These are phyloP conservation scores for Stipa capillata DNA, from an alignment of 176 grass and related monocot genomes.

Conservation along the genomic window DNA sequence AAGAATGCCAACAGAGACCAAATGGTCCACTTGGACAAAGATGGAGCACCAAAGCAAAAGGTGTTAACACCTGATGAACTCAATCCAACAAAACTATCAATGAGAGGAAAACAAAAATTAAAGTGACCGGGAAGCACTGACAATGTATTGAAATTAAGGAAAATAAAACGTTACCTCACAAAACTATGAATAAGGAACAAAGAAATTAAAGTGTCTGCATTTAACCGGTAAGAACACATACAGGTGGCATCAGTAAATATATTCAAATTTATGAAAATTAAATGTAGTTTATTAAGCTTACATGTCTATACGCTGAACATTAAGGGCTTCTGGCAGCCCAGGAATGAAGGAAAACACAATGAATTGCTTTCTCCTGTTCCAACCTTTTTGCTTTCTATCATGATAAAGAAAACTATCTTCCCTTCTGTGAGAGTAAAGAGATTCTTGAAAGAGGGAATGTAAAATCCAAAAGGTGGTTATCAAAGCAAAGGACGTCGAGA, in stretches of 20 bases:
- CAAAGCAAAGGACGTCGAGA: slow-evolving; percentile 25
- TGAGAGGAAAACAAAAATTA: background rate
- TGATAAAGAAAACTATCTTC: background rate
- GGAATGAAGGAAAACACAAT: slow-evolving; percentile 11
- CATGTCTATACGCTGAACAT: background rate
- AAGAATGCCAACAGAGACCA: background rate
- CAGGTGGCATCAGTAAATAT: background rate
- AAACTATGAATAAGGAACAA: background rate
- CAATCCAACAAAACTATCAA: background rate
- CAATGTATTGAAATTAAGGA: background rate
- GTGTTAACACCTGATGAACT: background rate
- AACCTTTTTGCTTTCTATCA: slow-evolving; percentile 3
- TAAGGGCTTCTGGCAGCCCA: background rate
- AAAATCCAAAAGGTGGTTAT: slow-evolving; percentile 29
- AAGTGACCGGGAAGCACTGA: background rate
- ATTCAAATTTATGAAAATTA: background rate
- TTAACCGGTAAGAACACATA: background rate
- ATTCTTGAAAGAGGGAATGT: slow-evolving; percentile 26
- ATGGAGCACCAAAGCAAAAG: slow-evolving; percentile 19
- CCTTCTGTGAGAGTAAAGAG: background rate
- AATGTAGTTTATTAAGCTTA: background rate
- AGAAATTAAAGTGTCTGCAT: background rate
- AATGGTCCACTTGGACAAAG: background rate
- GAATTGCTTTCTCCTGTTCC: background rate
- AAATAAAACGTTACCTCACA: background rate